A percentile compares a stretch with the other conserved stretches of the same genome.
Evolutionary conservation across 768 basidiomycete genomes (phyloP).

Genomic region (Rhizopogon rudus): DNA sequence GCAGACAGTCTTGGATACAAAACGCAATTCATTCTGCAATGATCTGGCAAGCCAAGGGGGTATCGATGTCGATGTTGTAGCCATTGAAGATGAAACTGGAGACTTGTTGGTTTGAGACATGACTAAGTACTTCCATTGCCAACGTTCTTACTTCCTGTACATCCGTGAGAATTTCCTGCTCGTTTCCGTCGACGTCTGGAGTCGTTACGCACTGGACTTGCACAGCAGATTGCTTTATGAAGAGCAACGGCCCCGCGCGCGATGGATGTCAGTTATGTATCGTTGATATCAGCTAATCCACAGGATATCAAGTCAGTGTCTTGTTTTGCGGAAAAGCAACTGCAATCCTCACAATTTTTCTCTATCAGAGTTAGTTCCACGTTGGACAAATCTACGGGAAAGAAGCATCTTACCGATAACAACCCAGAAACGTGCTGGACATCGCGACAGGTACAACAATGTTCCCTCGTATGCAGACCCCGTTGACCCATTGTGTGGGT

Average conservation of each 20-base stretch:
- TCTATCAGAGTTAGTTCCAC: slow-evolving; percentile 69
- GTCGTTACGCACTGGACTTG: too few relatives aligned
- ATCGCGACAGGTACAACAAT: slow-evolving; percentile 58
- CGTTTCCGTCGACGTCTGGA: background rate
- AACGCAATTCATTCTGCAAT: background rate
- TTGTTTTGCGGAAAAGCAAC: slow-evolving; percentile 28
- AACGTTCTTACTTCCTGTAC: background rate
- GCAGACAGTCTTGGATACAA: slow-evolving; percentile 22
- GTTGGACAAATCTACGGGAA: slow-evolving; percentile 67
- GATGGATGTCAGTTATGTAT: slow-evolving; percentile 19
- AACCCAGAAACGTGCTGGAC: slow-evolving; percentile 84
- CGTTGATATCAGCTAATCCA: slow-evolving; percentile 11
- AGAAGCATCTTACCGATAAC: slow-evolving; percentile 64
- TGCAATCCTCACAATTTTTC: slow-evolving; percentile 6
- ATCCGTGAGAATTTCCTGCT: background rate
- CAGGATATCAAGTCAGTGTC: slow-evolving; percentile 33
- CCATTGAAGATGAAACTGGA: background rate
- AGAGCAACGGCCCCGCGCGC: slow-evolving; percentile 1
- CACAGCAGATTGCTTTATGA: background rate
- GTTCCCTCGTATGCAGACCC: background rate
- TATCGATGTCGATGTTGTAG: background rate
- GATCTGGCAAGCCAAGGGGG: background rate
- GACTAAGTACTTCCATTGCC: too few relatives aligned
- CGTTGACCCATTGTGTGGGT: slow-evolving; percentile 4
- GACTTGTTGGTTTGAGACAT: too few relatives aligned